These are phyloP conservation scores for Penicillium sp. DNA, from an alignment of 2,329 filamentous ascomycete genomes.

Conservation along the genomic window DNA sequence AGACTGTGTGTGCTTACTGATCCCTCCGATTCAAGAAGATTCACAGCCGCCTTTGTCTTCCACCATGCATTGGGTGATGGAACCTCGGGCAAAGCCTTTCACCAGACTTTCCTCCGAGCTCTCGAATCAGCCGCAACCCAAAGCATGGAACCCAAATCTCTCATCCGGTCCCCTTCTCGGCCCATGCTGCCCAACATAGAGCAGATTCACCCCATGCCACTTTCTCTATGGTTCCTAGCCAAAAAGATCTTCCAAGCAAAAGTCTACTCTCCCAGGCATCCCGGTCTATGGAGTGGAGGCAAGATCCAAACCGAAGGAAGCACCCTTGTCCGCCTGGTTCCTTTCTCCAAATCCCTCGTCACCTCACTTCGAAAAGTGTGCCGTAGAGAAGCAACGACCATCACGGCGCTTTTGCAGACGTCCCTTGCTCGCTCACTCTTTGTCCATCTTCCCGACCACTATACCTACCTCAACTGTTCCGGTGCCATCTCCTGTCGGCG, in stretches of 20 bases:
- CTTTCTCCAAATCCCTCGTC: slow-evolving; percentile 27
- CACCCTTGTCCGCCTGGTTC: slow-evolving; percentile 27
- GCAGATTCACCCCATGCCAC: slow-evolving; percentile 33
- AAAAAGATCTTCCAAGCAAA: slow-evolving; percentile 30
- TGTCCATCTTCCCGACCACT: slow-evolving; percentile 24
- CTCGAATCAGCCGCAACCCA: slow-evolving; percentile 20
- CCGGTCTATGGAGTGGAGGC: slow-evolving; percentile 34
- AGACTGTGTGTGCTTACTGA: slow-evolving; percentile 37
- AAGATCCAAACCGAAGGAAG: slow-evolving; percentile 19
- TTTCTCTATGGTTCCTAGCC: slow-evolving; percentile 33
- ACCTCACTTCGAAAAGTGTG: slow-evolving; percentile 27
- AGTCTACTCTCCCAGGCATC: slow-evolving; percentile 24
- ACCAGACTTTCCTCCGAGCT: slow-evolving; percentile 37
- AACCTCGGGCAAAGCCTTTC: slow-evolving; percentile 42
- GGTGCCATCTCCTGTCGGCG: slow-evolving; percentile 37
- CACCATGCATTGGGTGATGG: slow-evolving; percentile 48
- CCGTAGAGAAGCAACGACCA: slow-evolving; percentile 34
- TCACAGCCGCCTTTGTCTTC: slow-evolving; percentile 43
- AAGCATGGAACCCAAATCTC: slow-evolving; percentile 11
- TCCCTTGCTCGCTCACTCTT: slow-evolving; percentile 37
- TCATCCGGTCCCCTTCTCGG: slow-evolving; percentile 19
- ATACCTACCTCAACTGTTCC: slow-evolving; percentile 26
- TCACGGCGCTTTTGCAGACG: slow-evolving; percentile 38
- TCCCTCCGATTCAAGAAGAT: slow-evolving; percentile 19
- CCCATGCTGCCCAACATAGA: slow-evolving; percentile 40